Evolutionary conservation across 2,329 filamentous ascomycete genomes (phyloP), one percentile per base, ranked within the genome.

Genomic region (Ophiostoma sp.): DNA sequence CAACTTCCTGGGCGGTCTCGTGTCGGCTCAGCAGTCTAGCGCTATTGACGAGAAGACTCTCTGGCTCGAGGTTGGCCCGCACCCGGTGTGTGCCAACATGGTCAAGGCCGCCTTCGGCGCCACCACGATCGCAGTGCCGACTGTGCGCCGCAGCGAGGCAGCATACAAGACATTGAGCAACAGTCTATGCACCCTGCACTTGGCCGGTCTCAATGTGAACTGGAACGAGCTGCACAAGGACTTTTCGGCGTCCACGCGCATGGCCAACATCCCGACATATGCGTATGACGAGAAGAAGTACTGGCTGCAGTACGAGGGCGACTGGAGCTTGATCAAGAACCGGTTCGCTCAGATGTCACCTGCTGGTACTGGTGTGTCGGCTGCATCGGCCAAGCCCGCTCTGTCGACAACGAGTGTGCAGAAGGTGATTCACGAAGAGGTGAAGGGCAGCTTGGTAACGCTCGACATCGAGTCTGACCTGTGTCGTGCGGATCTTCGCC

Each of bases 1-100:
- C 73, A 84, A 91, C 77, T 90, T 92, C 78, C 81, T 84, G 69
- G 84, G 82, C 65, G 89, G 86, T 7, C 78, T 93, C 1, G 78
- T 84, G 14, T 81, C 81, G 52, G 87, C 86, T 7, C 83, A 86
- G 74, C 79, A 84, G 65, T 79, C 82, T n/a, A 84, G 83, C 70
- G 76, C 83, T 16, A 85, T 90, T 64, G 83, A 88, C 71, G 85
- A 87, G 71, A 86, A 87, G 77, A 89, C 88, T 5, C 82, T 87
- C 42, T 92, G 86, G 85, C 79, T 93, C 68, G 90, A 93, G 76
- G 79, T 92, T 71, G 90, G 90, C n/a, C 89, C 89, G 49, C 87
- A 91, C 73, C 88, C 89, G 0, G 84, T 92, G 14, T 89, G 86
- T 76, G 82, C 83, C 62, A 84, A 84, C 69, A 87, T 92, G 83